Conservation (phyloP, 2,329 filamentous ascomycete genomes). For the Fusarium sulawesiense region DNA sequence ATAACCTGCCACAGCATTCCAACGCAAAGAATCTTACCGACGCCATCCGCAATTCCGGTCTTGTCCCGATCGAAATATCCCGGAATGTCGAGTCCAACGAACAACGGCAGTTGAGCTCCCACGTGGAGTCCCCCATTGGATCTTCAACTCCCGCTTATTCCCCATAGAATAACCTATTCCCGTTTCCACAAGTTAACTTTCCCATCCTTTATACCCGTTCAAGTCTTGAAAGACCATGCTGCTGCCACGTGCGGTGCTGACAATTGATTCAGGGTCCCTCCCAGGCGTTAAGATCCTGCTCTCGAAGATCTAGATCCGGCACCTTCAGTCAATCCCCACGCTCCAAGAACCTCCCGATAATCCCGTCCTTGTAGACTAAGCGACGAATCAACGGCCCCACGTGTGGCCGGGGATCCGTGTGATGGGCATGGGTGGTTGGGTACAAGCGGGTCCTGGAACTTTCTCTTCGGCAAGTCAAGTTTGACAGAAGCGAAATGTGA, state of each 20-base stretch:
- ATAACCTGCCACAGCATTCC: not conserved
- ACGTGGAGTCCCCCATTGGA: slow-evolving; percentile 45
- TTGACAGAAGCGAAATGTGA: slow-evolving; percentile 32
- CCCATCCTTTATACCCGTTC: slow-evolving; percentile 1
- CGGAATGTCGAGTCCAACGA: slow-evolving; percentile 22
- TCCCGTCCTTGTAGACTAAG: slow-evolving; percentile 15
- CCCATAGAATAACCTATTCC: slow-evolving; percentile 17
- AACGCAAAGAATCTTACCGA: not conserved
- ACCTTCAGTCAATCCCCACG: not conserved
- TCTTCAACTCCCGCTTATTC: slow-evolving; percentile 16
- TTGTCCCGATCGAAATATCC: not conserved
- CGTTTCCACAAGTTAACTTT: slow-evolving; percentile 7
- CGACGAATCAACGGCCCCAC: slow-evolving; percentile 49
- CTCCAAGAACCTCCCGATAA: slow-evolving; percentile 4
- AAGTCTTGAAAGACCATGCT: slow-evolving; percentile 2
- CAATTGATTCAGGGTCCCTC: not conserved
- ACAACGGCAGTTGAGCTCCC: slow-evolving; percentile 26
- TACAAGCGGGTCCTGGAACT: slow-evolving; percentile 24
- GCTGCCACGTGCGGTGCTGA: slow-evolving; percentile 26
- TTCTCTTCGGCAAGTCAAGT: slow-evolving; percentile 33
- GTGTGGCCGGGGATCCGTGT: slow-evolving; percentile 35
- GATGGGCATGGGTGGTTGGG: slow-evolving; percentile 21
- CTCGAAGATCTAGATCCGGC: slow-evolving; percentile 10
- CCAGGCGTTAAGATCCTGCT: not conserved
- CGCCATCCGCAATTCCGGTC: slow-evolving; percentile 1